phyloP scores from a whole-genome alignment of 768 basidiomycete genomes.

The Lactarius evosmus region DNA sequence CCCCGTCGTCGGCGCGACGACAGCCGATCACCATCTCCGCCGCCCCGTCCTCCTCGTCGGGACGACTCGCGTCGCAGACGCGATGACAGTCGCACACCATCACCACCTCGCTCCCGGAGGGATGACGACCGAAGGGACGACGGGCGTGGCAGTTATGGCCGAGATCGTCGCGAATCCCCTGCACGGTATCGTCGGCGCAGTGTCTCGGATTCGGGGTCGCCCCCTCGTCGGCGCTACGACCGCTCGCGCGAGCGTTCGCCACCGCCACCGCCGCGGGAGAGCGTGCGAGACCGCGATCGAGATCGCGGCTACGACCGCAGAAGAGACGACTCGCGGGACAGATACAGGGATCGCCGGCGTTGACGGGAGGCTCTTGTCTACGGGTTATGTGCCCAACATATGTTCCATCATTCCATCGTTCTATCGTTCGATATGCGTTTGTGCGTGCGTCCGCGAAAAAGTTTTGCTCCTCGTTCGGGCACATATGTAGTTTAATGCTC shows the following conservation, averaged over 20 bases:
- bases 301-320: conserved; percentile 16
- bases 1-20: conserved; percentile 26
- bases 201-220: conserved; percentile 20
- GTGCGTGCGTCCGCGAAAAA: not conserved
- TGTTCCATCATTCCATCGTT: not conserved
- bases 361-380: conserved; percentile 1
- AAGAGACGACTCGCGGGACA: conserved; percentile 25
- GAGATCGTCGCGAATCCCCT: conserved; percentile 11
- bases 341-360: conserved; percentile 23
- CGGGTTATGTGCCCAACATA: not conserved
- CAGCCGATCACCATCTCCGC: conserved; percentile 28
- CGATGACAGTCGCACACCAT: conserved; percentile 21
- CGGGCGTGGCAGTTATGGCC: conserved; percentile 6
- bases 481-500: conserved; percentile 1
- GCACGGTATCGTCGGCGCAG: conserved; percentile 21
- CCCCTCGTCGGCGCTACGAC: conserved; percentile 20
- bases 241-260: conserved; percentile 11
- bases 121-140: conserved; percentile 9
- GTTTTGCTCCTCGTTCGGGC: not conserved
- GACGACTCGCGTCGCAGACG: conserved; percentile 22
- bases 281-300: conserved; percentile 10
- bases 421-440: not conserved
- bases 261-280: conserved; percentile 16
- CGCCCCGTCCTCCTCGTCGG: conserved; percentile 28
- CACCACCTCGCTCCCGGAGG: conserved; percentile 22